Percentiles rank a stretch among this genome's conserved stretches.
phyloP scores from a whole-genome alignment of 192 early-diverging fungal genomes.

The Backusella parvicylindrica region DNA sequence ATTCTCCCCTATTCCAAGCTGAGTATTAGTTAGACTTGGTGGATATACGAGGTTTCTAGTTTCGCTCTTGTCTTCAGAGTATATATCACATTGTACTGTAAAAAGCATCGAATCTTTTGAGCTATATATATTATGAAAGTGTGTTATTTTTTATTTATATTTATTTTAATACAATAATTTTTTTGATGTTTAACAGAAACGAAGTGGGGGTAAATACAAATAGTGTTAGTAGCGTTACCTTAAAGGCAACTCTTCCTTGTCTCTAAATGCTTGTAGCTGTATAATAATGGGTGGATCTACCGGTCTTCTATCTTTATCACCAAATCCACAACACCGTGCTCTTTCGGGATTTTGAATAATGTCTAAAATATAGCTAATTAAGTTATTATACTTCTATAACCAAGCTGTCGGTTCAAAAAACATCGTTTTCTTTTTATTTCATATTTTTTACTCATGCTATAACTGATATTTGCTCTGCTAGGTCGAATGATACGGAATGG shows the following conservation, averaged over 20 bases:
- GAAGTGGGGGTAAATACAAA: background rate
- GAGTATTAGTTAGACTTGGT: background rate
- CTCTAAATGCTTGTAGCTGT: slow-evolving; percentile 57
- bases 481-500: background rate
- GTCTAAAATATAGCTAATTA: background rate
- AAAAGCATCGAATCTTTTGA: slow-evolving; percentile 18
- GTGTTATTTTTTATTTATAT: background rate
- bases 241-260: slow-evolving; percentile 40
- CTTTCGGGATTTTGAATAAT: slow-evolving; percentile 83
- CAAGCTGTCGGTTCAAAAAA: background rate
- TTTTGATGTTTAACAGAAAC: background rate
- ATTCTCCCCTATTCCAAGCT: background rate
- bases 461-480: background rate
- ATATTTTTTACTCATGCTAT: background rate
- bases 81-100: slow-evolving; percentile 63
- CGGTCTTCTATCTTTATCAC: slow-evolving; percentile 82
- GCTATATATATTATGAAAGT: background rate
- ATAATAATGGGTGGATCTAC: slow-evolving; percentile 74
- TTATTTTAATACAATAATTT: slow-evolving; percentile 30
- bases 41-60: background rate
- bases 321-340: slow-evolving; percentile 90
- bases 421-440: too few species aligned
- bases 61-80: background rate
- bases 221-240: background rate
- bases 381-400: background rate